Percentiles rank a stretch among this genome's conserved stretches.
These are phyloP conservation scores for Geoglossum cookeanum DNA, from an alignment of 2,329 filamentous ascomycete genomes.

Conservation along the genomic window DNA sequence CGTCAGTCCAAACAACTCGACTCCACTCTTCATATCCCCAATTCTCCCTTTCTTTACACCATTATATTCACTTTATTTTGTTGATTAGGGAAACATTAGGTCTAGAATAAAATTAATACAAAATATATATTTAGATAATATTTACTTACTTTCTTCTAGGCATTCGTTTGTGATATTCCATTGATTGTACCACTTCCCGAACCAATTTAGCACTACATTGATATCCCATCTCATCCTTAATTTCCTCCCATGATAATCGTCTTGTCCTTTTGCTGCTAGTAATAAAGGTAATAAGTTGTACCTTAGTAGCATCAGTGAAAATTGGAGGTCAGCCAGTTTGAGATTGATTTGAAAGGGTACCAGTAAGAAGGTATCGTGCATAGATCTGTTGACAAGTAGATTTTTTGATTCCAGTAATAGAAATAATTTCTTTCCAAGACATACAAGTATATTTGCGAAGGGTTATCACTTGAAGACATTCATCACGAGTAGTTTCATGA, in stretches of 20 bases:
- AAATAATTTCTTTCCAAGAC: too few species aligned
- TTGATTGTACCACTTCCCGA: too few species aligned
- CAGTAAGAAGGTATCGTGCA: too few species aligned
- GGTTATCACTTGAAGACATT: not conserved
- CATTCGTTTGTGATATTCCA: too few species aligned
- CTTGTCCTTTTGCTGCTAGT: not conserved
- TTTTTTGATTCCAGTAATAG: too few species aligned
- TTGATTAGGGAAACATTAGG: not conserved
- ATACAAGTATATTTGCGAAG: not conserved
- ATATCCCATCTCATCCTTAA: too few species aligned
- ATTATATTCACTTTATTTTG: not conserved
- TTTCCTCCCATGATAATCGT: too few species aligned
- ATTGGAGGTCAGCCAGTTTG: not conserved
- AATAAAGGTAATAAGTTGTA: not conserved
- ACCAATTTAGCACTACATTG: too few species aligned
- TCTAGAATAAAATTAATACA: not conserved
- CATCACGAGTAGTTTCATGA: not conserved
- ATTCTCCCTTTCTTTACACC: not conserved
- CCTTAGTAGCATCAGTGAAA: not conserved
- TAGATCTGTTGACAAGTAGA: too few species aligned
- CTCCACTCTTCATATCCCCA: not conserved
- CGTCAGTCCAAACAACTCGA: too few species aligned
- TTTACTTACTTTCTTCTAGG: not conserved
- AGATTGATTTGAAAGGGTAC: too few species aligned
- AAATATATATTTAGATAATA: too few species aligned